Percentiles rank a stretch among this genome's conserved stretches.
Evolutionary conservation across 2,329 filamentous ascomycete genomes (phyloP).

Genomic region (Lasiodiplodia citricola): DNA sequence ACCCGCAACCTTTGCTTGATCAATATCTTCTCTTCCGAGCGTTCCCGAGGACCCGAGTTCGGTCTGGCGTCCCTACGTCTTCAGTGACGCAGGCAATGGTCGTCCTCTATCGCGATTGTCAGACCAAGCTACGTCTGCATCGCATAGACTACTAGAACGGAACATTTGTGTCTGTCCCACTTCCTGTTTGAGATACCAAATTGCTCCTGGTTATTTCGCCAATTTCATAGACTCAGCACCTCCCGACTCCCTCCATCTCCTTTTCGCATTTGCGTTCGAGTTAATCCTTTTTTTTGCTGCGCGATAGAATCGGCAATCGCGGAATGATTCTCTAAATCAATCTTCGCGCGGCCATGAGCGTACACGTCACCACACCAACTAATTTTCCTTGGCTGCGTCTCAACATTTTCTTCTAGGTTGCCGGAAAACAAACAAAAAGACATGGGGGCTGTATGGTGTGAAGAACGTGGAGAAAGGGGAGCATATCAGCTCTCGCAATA

Average conservation of each 20-base stretch:
- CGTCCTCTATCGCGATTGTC: not conserved
- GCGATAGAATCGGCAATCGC: slow-evolving; percentile 4
- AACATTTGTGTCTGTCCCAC: not conserved
- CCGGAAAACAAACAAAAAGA: not conserved
- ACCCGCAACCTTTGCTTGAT: not conserved
- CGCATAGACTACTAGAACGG: not conserved
- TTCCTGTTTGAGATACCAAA: slow-evolving; percentile 18
- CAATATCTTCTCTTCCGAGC: not conserved
- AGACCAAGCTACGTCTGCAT: not conserved
- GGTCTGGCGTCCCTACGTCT: not conserved
- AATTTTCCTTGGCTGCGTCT: slow-evolving; percentile 6
- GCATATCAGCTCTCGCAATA: not conserved
- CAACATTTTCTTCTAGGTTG: not conserved
- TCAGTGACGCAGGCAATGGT: not conserved
- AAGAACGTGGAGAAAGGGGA: not conserved
- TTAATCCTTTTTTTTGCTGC: not conserved
- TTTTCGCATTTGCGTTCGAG: not conserved
- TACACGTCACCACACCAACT: not conserved
- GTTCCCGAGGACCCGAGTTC: not conserved
- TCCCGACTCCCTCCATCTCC: slow-evolving; percentile 1
- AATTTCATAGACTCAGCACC: not conserved
- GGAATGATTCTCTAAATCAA: not conserved
- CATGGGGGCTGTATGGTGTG: not conserved
- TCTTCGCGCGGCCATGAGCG: not conserved
- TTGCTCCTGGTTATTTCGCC: slow-evolving; percentile 2